phyloP scores from a whole-genome alignment of 768 basidiomycete species.

The Saitozyma sp. region DNA sequence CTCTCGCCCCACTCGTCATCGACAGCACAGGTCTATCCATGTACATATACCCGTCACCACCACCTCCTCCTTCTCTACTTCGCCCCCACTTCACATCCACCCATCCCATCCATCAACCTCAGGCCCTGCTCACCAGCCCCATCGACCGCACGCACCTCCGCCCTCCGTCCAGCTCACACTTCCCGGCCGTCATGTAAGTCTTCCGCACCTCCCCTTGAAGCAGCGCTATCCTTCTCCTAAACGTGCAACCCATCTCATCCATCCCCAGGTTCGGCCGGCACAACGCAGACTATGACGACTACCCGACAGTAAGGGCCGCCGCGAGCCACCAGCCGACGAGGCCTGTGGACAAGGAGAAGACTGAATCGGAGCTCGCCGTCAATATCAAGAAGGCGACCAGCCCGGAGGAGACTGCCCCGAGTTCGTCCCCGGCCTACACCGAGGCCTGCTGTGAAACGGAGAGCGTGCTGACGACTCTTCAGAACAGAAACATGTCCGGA shows the following conservation, averaged over 20 bases:
- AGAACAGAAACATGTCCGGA: conserved; percentile 97
- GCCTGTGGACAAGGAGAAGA: conserved; percentile 97
- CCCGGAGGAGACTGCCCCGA: conserved; percentile 91
- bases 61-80: too few relatives aligned
- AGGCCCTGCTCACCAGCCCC: too few relatives aligned
- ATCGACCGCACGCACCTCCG: too few relatives aligned
- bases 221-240: too few relatives aligned
- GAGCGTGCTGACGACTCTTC: background rate
- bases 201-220: too few relatives aligned
- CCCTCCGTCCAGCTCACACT: too few relatives aligned
- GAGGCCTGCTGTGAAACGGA: background rate
- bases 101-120: too few relatives aligned
- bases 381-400: conserved; percentile 99
- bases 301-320: conserved; percentile 57
- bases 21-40: too few relatives aligned
- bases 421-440: conserved; percentile 22
- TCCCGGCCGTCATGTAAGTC: too few relatives aligned
- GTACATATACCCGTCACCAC: too few relatives aligned
- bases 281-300: conserved; percentile 45
- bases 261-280: conserved; percentile 33
- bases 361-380: conserved; percentile 85
- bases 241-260: background rate
- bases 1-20: too few relatives aligned
- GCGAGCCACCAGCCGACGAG: conserved; percentile 81
- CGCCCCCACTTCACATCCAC: too few relatives aligned